These are phyloP conservation scores for Colletotrichum melonis DNA, from an alignment of 2,329 filamentous ascomycete genomes.

Conservation along the genomic window DNA sequence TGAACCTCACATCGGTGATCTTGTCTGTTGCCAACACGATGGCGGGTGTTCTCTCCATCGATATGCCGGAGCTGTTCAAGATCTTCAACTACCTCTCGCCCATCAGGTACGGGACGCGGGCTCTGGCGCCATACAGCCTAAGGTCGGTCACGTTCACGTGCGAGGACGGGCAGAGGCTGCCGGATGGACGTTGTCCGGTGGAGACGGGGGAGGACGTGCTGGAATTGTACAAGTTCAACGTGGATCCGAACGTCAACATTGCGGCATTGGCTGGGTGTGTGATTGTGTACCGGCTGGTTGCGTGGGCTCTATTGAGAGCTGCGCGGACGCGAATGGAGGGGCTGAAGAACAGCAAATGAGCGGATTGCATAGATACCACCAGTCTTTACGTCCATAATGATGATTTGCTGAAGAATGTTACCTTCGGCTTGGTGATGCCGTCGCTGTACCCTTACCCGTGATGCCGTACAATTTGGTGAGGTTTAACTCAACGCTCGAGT, in stretches of 20 bases:
- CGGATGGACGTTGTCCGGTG: slow-evolving; percentile 72
- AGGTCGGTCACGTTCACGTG: slow-evolving; percentile 73
- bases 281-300: slow-evolving; percentile 73
- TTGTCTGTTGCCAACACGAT: slow-evolving; percentile 78
- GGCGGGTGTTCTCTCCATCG: slow-evolving; percentile 76
- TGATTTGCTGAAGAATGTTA: neutral
- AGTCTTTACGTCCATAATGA: neutral
- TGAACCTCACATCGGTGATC: slow-evolving; percentile 78
- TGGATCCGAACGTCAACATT: slow-evolving; percentile 69
- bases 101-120: slow-evolving; percentile 75
- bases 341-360: slow-evolving; percentile 53
- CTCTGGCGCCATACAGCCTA: slow-evolving; percentile 75
- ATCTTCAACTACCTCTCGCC: slow-evolving; percentile 79
- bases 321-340: slow-evolving; percentile 56
- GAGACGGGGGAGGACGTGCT: slow-evolving; percentile 75
- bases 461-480: neutral
- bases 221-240: slow-evolving; percentile 73
- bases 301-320: slow-evolving; percentile 67
- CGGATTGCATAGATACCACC: neutral
- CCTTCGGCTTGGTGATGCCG: too few relatives aligned
- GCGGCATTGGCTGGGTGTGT: slow-evolving; percentile 72
- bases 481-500: neutral
- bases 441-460: too few relatives aligned
- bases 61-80: slow-evolving; percentile 74
- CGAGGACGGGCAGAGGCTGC: slow-evolving; percentile 66